Base-by-base conservation (phyloP, 148 eudicot species). In the Silene uniflora region DNA sequence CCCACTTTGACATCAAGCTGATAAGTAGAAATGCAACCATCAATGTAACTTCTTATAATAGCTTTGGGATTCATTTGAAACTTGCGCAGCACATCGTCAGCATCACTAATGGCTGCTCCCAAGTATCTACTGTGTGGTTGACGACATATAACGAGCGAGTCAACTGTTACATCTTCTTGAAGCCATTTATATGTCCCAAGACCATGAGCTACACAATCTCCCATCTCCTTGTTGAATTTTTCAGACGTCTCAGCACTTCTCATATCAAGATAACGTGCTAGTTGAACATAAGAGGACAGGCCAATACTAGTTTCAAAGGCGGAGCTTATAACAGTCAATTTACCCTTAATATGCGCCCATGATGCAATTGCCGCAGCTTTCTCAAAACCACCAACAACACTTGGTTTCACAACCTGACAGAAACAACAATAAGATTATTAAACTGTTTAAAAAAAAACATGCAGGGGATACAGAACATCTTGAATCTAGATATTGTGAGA, bases 111-210 rank as follows among this genome's bases (percentile, higher is more conserved):
- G 73, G 89, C 84, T 73, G 97, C 93, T 84, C 89, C 97, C 67
- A 91, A 68, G 78, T 77, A 80, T 71, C 83, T 81, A 72, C 65
- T 85, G 25, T 17, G 23, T 62, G 86, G 81, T 76, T 82, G 81
- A 44, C 78, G 79, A 70, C 74, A 6, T 69, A 91, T 78, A 46
- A 80, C 82, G 19, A 92, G 86, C 74, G 91, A 83, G 73, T 84
- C 84, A 49, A 61, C 13, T 27, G 82, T 74, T 74, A 87, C 83
- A 65, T 96, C 93, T 76, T 92, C 97, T 80, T 84, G 76, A 68
- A 96, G 92, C 99, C 99, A 96, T 60, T 85, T 80, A 79, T 89
- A 96, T 19, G 99, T 96, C 84, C 99, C 99, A 81, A 96, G 93
- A 77, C 99, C 99, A 81, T 96, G 99, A 29, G 89, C 93, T 52